Base-by-base conservation (phyloP, 1,139 yeast species). In the Kodamaea alishanica region DNA sequence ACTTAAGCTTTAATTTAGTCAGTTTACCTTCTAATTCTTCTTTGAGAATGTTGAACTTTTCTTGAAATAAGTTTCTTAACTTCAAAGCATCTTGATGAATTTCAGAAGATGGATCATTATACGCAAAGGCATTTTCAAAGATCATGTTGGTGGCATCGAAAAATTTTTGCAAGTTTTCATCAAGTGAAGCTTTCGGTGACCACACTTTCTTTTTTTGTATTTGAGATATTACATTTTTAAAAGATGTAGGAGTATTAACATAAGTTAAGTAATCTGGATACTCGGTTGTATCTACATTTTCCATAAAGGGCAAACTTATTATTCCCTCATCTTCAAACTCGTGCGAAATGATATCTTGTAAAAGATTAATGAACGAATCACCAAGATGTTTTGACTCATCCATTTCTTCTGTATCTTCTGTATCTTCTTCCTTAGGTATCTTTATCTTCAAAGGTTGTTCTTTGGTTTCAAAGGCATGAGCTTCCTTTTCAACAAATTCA, bases 231-330 rank as follows among this genome's bases (percentile, higher is more conserved):
- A 81, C 70, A 33, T 65, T 60, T 35, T 67, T 67, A 50, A 81
- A 71, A 1, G 85, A 74, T 46, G 80, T 77, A 20, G 86, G 87
- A 33, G 65, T 65, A 33, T 73, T 65, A 26, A 81, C 76, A 9
- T 75, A 64, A 41, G 71, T 71, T 52, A 73, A 73, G 56, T 80
- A 80, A 45, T 79, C 85, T 0, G 84, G 82, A 43, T 79, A 81
- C 38, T 73, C 73, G 20, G 69, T 70, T 15, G 66, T 67, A 49
- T 77, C 78, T 6, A 79, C 80, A 38, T 73, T 70, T 20, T 79
- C 81, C 61, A 77, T 52, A 48, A 79, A 80, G 0, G 85, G 84
- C 2, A 67, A 75, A 44, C 81, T 69, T 10, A 79, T 59, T 27
- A 67, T 65, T 1, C 76, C 76, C 26, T 64, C 58, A 2, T 55